phyloP scores from a whole-genome alignment of 73 alveolate species.

The Stentor roeselii region DNA sequence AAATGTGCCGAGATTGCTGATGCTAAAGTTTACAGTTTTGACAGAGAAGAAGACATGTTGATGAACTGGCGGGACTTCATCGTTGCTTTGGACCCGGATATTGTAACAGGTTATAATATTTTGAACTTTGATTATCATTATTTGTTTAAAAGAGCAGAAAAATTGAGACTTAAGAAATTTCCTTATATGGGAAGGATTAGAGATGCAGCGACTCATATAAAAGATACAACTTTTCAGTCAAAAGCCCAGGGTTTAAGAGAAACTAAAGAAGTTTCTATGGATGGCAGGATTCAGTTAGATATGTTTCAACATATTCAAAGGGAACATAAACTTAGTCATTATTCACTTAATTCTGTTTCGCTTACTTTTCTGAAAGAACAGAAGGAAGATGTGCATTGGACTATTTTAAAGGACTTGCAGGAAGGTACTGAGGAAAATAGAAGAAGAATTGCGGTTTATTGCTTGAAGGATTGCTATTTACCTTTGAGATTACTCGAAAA shows the following conservation, averaged over 20 bases:
- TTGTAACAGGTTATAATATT: conserved; percentile 98
- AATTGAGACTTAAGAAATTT: conserved; percentile 66
- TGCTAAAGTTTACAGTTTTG: conserved; percentile 85
- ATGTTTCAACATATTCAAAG: conserved; percentile 96
- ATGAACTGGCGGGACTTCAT: conserved; percentile 87
- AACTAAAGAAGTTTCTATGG: conserved; percentile 89
- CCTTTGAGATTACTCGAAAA: conserved; percentile 94
- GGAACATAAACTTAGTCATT: conserved; percentile 97
- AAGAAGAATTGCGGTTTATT: conserved; percentile 96
- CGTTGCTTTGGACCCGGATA: conserved; percentile 97
- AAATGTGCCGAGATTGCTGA: conserved; percentile 98
- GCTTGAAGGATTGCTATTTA: conserved; percentile 92
- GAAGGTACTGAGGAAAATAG: conserved; percentile 77
- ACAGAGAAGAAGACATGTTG: conserved; percentile 88
- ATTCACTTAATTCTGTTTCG: conserved; percentile 96
- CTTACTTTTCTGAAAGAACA: conserved; percentile 95
- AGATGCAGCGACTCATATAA: conserved; percentile 61
- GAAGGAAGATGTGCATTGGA: conserved; percentile 97
- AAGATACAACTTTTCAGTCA: conserved; percentile 80
- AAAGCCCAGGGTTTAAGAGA: conserved; percentile 97
- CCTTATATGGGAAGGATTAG: conserved; percentile 79
- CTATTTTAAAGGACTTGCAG: conserved; percentile 70
- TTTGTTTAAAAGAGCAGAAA: conserved; percentile 85
- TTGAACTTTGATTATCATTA: conserved; percentile 98
- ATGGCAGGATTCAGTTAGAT: conserved; percentile 96